Evolutionary conservation across 2,329 filamentous ascomycete genomes (phyloP).

Genomic region (Cordyceps cateniannulata): DNA sequence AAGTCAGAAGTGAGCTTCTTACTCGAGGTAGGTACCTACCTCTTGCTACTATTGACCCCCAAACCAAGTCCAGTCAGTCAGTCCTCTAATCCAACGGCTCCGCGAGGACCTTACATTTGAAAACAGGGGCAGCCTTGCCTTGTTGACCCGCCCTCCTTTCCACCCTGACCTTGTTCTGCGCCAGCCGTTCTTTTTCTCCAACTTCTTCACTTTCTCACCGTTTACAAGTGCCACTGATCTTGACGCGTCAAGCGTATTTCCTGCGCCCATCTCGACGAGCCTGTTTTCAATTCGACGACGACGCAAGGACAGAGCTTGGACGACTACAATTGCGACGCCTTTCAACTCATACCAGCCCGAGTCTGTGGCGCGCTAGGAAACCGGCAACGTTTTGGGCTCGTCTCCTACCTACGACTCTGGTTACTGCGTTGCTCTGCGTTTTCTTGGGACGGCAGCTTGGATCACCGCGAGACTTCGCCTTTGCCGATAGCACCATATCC

Average conservation of each 20-base stretch:
- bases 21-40: no score
- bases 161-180: conserved; percentile 11
- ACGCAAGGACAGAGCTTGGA: background rate
- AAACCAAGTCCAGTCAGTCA: background rate
- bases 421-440: no score
- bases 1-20: background rate
- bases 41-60: background rate
- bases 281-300: background rate
- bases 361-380: background rate
- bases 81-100: conserved; percentile 3
- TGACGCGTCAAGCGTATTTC: background rate
- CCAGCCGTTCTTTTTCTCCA: conserved; percentile 6
- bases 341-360: background rate
- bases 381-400: background rate
- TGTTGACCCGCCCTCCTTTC: conserved; percentile 9
- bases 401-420: no score
- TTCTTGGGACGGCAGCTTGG: background rate
- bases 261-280: background rate
- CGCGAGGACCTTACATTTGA: conserved; percentile 1
- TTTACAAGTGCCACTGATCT: conserved; percentile 1
- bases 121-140: conserved; percentile 11
- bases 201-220: background rate
- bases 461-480: background rate
- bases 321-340: background rate
- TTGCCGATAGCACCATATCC: background rate